Evolutionary conservation across 1,139 yeast species (phyloP), one percentile per base, ranked within the genome.

Genomic region (Sugiyamaella castrensis): DNA sequence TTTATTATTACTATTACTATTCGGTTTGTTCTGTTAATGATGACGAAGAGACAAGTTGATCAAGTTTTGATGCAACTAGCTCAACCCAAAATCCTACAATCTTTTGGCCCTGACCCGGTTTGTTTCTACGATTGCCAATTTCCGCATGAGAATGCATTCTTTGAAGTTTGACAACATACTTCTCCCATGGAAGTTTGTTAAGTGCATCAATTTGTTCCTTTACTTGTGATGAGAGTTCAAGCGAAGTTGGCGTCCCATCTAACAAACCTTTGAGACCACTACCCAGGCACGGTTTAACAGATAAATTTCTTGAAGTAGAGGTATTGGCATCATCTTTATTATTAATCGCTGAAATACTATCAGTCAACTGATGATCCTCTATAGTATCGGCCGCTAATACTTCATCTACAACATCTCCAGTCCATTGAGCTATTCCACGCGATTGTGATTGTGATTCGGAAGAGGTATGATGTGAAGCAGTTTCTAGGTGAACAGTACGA

Each of bases 121-220:
- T 49, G 33, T 58, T 48, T 27, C 64, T 54, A 5, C 71, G 57
- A 43, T 68, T 64, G n/a, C 68, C 67, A 2, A 87, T 83, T 8
- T 91, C 95, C 1, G 95, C 88, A 62, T 87, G 96, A 0, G 95
- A 78, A 44, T 81, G 77, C 53, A 75, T 75, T 3, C 92, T 80
- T 43, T 84, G 74, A 43, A 87, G 82, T 50, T 83, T 73, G 30
- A 87, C 74, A 0, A 91, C 92, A 61, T 66, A 84, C 64, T 86
- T 87, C 33, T 71, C 69, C 95, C 95, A 87, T 1, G 70, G 63
- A n/a, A 87, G 65, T 2, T 66, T 59, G 65, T 87, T 86, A 62
- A 87, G 71, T 53, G 75, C 75, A 16, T 69, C 67, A 34, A 84
- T 75, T 48, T 83, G 81, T 27, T 65, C 70, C 42, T 66, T 57